Evolutionary conservation across 345 rosid species (phyloP), one percentile per base, ranked within the genome.

Genomic region (Eucalyptus rudis): DNA sequence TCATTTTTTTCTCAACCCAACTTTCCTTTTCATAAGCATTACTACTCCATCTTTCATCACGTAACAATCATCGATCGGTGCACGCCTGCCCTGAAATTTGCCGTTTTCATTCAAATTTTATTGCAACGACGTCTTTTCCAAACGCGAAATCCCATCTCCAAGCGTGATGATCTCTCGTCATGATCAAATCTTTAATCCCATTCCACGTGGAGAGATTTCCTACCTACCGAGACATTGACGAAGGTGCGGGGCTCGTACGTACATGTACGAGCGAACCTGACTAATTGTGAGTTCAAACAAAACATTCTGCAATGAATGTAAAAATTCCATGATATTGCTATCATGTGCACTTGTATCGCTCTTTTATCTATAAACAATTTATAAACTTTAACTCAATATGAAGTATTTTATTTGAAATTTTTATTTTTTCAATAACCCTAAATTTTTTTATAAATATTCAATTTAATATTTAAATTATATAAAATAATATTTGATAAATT

Each of bases 71-170:
- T 50, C 17, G 54, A 50, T 50, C 1, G 1, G 9, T 1, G 24
- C 10, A 20, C 13, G 3, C 3, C 13, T 0, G 3, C 0, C 4
- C 24, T 22, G 29, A 5, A 56, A 59, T 59, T 13, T 6, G 31
- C 31, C 0, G 3, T n/a, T 59, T 59, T 27, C 44, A 1, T 68
- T 33, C 0, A 6, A 5, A 68, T 17, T 33, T 8, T 33, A 12
- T 17, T 0, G 2, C 20, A 0, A 0, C 24, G 0, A 16, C 3
- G 2, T 66, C 3, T 1, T 15, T 31, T 66, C 11, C 5, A 66
- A 66, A 66, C 15, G 4, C 1, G 10, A 31, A 13, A 17, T 33
- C 9, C 6, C 22, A 5, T 8, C 10, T 11, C 11, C 40, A 0
- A 7, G 25, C 10, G 0, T 52, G 25, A 52, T 52, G 5, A 10